Percentiles rank a stretch among this genome's conserved stretches.
phyloP scores from a whole-genome alignment of 75 land plant genomes.

The Cupressus sempervirens region DNA sequence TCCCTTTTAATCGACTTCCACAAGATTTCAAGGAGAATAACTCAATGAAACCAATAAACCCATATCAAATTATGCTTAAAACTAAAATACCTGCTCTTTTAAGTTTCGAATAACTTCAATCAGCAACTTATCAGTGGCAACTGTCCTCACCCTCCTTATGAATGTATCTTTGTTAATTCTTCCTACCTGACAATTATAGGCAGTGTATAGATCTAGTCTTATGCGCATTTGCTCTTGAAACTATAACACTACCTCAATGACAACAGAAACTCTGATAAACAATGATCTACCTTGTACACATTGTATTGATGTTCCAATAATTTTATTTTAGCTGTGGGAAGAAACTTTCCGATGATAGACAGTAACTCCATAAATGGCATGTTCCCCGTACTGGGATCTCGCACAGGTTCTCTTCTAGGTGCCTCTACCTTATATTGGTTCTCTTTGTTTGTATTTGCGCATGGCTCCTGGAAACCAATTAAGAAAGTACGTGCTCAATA shows the following conservation, averaged over 20 bases:
- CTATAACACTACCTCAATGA: neutral
- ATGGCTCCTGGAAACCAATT: conserved; percentile 6
- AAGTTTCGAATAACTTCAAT: conserved; percentile 6
- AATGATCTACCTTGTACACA: conserved; percentile 2
- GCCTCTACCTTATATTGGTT: neutral
- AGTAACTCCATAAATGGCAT: conserved; percentile 8
- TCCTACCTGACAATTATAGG: conserved; percentile 5
- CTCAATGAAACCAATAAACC: neutral
- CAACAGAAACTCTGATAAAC: neutral
- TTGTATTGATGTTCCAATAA: conserved; percentile 5
- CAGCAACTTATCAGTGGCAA: conserved; percentile 12
- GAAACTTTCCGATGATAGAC: neutral
- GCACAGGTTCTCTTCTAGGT: neutral
- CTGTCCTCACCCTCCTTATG: conserved; percentile 10
- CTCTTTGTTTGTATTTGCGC: neutral
- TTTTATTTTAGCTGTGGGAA: neutral
- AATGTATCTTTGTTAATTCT: conserved; percentile 8
- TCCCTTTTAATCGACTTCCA: neutral
- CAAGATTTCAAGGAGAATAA: neutral
- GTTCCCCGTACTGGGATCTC: neutral
- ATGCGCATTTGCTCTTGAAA: neutral
- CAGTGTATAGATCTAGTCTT: conserved; percentile 7
- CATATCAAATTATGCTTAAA: neutral
- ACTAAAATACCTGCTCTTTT: conserved; percentile 1
- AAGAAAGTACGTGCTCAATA: neutral